Evolutionary conservation across 495 filamentous ascomycete genomes (phyloP).

Genomic region (Penicillium ucsense): DNA sequence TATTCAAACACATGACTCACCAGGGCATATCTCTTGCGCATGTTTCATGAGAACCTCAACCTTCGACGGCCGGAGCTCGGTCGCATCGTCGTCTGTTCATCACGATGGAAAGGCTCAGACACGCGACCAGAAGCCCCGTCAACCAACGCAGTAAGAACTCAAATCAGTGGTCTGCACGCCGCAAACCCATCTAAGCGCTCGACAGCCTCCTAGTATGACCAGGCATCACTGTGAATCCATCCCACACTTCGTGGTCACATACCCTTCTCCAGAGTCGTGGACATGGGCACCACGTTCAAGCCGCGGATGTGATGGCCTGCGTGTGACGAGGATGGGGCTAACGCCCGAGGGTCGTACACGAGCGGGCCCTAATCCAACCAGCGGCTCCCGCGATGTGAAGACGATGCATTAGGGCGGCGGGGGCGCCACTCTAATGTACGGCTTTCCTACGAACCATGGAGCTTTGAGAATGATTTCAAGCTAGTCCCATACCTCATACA

Average conservation of each 20-base stretch:
- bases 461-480: background rate
- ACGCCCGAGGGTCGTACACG: slow-evolving; percentile 18
- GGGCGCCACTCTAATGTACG: background rate
- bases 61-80: too few species aligned
- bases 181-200: too few species aligned
- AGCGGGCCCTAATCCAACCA: slow-evolving; percentile 19
- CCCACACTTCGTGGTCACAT: background rate
- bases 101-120: too few species aligned
- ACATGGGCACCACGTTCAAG: background rate
- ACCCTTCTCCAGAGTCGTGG: background rate
- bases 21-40: too few species aligned
- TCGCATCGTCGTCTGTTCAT: too few species aligned
- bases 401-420: slow-evolving; percentile 18
- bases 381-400: slow-evolving; percentile 12
- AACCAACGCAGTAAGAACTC: too few species aligned
- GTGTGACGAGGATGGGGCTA: slow-evolving; percentile 20
- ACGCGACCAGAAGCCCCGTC: too few species aligned
- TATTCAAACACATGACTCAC: too few species aligned
- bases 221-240: background rate
- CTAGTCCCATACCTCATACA: slow-evolving; percentile 4
- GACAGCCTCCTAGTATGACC: too few species aligned
- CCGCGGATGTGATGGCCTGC: background rate
- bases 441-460: slow-evolving; percentile 8
- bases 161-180: too few species aligned
- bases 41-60: too few species aligned